Conservation (phyloP, 108 stramenopile species). For the Fragilariopsis cylindrus region DNA sequence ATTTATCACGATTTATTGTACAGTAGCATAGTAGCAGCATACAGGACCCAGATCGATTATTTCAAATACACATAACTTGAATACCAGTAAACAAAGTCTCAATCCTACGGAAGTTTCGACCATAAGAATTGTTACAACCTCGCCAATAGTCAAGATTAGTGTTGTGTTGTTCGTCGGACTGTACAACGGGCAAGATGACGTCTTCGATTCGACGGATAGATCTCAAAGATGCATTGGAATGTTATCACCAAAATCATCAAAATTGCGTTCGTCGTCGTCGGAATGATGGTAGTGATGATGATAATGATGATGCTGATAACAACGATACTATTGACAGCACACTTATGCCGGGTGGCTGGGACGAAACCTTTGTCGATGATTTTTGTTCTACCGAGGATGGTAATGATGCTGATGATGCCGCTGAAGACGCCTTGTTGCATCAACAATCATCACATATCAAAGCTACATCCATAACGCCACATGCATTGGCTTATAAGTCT, state of each 20-base stretch:
- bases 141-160: no score
- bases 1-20: no score
- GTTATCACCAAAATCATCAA: constrained; percentile 12
- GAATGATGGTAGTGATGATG: background rate
- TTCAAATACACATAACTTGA: no score
- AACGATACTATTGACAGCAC: background rate
- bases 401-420: background rate
- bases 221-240: background rate
- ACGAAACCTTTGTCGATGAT: constrained; percentile 28
- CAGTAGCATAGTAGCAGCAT: no score
- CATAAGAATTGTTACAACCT: no score
- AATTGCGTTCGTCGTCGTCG: background rate
- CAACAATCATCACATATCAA: background rate
- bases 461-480: constrained; percentile 24
- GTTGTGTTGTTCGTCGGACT: no score
- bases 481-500: constrained; percentile 27
- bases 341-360: constrained; percentile 30
- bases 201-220: constrained; percentile 16
- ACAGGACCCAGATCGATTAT: no score
- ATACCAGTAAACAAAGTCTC: no score
- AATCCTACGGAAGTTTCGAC: no score
- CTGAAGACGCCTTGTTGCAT: background rate
- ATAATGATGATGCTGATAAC: background rate
- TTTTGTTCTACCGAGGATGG: background rate
- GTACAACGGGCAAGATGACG: background rate